Evolutionary conservation across 306 rosid genomes (phyloP).

Genomic region (Urtica urens): DNA sequence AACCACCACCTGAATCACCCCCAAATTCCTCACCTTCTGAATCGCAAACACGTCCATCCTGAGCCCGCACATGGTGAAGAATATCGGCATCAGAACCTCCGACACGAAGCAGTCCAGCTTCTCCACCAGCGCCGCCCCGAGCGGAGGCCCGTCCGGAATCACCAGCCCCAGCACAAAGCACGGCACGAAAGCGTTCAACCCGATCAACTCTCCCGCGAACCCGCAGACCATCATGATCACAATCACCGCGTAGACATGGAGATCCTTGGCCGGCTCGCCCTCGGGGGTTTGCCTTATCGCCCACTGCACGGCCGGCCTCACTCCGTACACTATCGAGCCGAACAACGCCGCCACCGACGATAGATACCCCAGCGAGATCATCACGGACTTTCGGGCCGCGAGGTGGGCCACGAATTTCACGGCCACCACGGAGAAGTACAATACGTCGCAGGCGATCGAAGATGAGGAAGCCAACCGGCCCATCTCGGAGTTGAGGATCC

Average conservation of each 20-base stretch:
- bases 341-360: conserved; percentile 21
- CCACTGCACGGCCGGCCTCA: conserved; percentile 37
- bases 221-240: conserved; percentile 22
- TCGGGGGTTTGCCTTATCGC: conserved; percentile 36
- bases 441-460: conserved; percentile 34
- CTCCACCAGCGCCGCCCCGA: conserved; percentile 50
- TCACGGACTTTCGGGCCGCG: conserved; percentile 22
- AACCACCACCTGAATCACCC: conserved; percentile 22
- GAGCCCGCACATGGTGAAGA: conserved; percentile 29
- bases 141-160: conserved; percentile 57
- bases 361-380: conserved; percentile 16
- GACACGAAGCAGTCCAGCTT: conserved; percentile 48
- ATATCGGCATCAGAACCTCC: conserved; percentile 28
- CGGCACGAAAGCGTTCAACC: conserved; percentile 20
- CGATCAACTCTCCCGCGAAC: conserved; percentile 37
- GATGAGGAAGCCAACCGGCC: conserved; percentile 51
- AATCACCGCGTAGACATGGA: conserved; percentile 27
- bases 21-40: conserved; percentile 24
- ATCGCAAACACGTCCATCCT: conserved; percentile 36
- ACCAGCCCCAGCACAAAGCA: conserved; percentile 46
- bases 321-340: conserved; percentile 24
- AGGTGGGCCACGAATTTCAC: conserved; percentile 16
- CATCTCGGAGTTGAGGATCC: conserved; percentile 47
- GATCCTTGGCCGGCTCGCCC: conserved; percentile 42
- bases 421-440: conserved; percentile 12